Evolutionary conservation across 495 filamentous ascomycete species (phyloP).

Genomic region (Aspergillus heteromorphus): DNA sequence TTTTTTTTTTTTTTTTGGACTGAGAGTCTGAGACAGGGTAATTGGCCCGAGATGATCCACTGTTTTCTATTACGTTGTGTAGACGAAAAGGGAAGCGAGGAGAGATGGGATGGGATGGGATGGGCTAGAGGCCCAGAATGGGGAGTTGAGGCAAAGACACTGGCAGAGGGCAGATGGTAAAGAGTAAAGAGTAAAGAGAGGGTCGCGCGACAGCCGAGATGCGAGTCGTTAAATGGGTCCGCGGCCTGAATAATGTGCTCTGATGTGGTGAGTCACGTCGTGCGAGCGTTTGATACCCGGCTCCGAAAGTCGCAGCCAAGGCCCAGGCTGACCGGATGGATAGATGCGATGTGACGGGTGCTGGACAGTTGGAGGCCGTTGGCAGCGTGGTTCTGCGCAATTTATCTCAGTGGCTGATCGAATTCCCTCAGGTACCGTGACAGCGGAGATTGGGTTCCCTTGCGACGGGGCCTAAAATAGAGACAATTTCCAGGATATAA

Average conservation of each 20-base stretch:
- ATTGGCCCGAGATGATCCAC: conserved; percentile 5
- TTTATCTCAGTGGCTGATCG: conserved; percentile 1
- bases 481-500: neutral
- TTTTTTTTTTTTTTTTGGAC: no score
- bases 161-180: no score
- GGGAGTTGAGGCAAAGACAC: neutral
- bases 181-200: no score
- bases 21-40: conserved; percentile 1
- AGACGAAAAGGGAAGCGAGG: neutral
- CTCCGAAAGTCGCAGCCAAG: conserved; percentile 24
- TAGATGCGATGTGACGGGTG: no score
- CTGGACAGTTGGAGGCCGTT: no score
- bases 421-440: neutral
- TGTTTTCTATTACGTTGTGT: conserved; percentile 12
- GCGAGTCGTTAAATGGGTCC: neutral
- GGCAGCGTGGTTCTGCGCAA: neutral
- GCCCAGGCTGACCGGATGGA: neutral
- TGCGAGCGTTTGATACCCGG: conserved; percentile 10
- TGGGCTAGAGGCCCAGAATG: neutral
- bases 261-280: conserved; percentile 1
- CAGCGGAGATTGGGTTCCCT: neutral
- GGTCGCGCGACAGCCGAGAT: neutral
- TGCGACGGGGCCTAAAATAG: neutral
- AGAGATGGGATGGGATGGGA: neutral
- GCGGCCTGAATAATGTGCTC: neutral